These are phyloP conservation scores for Amanita exitialis DNA, from an alignment of 768 basidiomycete species.

Conservation along the genomic window DNA sequence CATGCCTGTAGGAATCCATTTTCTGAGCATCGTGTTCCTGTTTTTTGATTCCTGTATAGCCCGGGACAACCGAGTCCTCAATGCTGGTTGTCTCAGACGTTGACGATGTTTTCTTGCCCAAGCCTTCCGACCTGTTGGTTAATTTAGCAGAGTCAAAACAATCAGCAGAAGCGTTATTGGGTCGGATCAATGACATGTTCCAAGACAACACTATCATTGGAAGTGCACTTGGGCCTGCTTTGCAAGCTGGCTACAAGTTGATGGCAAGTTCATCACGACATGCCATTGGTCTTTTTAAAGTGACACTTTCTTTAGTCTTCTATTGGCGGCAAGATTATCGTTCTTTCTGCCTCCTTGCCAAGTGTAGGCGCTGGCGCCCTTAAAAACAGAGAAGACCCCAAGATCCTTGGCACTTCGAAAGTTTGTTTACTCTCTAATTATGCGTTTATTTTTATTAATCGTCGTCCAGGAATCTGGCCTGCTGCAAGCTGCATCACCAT, in stretches of 20 bases:
- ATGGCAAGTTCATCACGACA: constrained; percentile 41
- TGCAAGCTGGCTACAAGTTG: constrained; percentile 93
- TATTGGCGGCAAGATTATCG: constrained; percentile 92
- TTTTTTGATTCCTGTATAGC: constrained; percentile 22
- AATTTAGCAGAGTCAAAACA: constrained; percentile 81
- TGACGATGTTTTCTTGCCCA: constrained; percentile 95
- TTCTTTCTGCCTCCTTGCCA: constrained; percentile 78
- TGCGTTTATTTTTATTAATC: background rate
- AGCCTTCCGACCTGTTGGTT: constrained; percentile 92
- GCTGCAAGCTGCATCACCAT: constrained; percentile 86
- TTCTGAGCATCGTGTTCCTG: background rate
- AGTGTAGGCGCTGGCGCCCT: constrained; percentile 83
- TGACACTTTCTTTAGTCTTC: constrained; percentile 45
- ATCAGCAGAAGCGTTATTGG: constrained; percentile 73
- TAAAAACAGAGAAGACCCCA: constrained; percentile 95
- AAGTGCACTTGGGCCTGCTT: constrained; percentile 87
- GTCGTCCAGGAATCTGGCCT: constrained; percentile 71
- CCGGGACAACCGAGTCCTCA: constrained; percentile 65
- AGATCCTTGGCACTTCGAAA: constrained; percentile 91
- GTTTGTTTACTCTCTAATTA: constrained; percentile 22
- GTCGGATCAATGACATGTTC: constrained; percentile 92
- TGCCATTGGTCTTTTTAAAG: background rate
- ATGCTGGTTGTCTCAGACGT: constrained; percentile 98
- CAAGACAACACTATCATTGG: constrained; percentile 90
- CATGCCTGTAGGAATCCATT: constrained; percentile 51